phyloP scores from a whole-genome alignment of 2,329 filamentous ascomycete species.

The Xylariaceae sp. region DNA sequence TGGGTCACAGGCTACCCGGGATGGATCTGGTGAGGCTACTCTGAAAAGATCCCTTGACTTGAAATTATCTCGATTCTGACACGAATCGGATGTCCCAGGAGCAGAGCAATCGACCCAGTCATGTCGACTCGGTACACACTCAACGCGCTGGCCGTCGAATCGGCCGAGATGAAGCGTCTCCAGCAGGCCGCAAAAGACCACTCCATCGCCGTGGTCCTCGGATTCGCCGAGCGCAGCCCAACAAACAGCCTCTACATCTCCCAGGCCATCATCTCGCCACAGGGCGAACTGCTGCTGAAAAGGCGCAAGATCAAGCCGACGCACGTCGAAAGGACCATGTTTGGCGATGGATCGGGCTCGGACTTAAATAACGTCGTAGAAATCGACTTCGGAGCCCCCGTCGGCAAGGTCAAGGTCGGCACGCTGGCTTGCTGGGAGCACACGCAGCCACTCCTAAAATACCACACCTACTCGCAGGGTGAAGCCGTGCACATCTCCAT shows the following conservation, averaged over 20 bases:
- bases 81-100: constrained; percentile 22
- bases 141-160: constrained; percentile 31
- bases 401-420: constrained; percentile 34
- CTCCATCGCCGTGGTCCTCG: constrained; percentile 40
- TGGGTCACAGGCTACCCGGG: constrained; percentile 43
- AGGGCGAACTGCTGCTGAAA: constrained; percentile 26
- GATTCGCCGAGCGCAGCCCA: constrained; percentile 38
- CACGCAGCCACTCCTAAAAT: constrained; percentile 45
- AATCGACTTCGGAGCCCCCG: constrained; percentile 31
- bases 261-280: constrained; percentile 39
- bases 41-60: constrained; percentile 28
- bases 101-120: constrained; percentile 30
- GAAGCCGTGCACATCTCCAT: constrained; percentile 44
- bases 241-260: constrained; percentile 40
- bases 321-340: constrained; percentile 48
- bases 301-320: constrained; percentile 50
- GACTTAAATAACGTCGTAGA: constrained; percentile 39
- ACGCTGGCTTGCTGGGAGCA: constrained; percentile 48
- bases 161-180: constrained; percentile 36
- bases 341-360: constrained; percentile 40
- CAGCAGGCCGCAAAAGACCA: constrained; percentile 32
- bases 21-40: constrained; percentile 26
- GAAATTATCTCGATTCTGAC: no score
- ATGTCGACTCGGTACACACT: constrained; percentile 32
- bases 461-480: constrained; percentile 39